Percentiles rank a stretch among this genome's conserved stretches.
phyloP scores from a whole-genome alignment of 495 filamentous ascomycete species.

The Podospora didyma region DNA sequence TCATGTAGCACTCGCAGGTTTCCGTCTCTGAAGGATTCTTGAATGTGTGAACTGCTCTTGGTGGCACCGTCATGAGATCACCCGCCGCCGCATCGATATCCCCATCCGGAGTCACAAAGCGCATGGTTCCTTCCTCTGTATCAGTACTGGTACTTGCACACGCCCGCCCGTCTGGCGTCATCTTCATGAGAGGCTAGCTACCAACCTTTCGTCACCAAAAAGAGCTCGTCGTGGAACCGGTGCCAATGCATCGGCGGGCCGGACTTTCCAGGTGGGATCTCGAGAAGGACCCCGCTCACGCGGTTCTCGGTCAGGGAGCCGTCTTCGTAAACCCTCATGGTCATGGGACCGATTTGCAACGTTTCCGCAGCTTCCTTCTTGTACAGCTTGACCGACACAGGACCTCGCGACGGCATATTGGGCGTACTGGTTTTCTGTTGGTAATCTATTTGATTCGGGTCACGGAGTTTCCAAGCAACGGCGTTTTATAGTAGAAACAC shows the following conservation, averaged over 20 bases:
- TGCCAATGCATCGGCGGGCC: constrained; percentile 43
- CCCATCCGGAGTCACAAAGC: constrained; percentile 38
- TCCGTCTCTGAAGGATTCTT: constrained; percentile 48
- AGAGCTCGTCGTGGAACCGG: constrained; percentile 52
- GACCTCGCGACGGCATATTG: constrained; percentile 28
- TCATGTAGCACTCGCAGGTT: constrained; percentile 53
- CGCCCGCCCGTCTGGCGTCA: not conserved
- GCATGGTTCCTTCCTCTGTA: constrained; percentile 20
- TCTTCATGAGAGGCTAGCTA: constrained; percentile 17
- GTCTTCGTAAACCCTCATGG: constrained; percentile 28
- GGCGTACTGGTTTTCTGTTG: not conserved
- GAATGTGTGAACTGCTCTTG: constrained; percentile 50
- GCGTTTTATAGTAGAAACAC: no score
- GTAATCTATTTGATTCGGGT: not conserved
- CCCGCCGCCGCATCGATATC: constrained; percentile 43
- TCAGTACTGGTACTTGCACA: not conserved
- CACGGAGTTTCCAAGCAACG: no score
- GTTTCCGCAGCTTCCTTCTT: constrained; percentile 23
- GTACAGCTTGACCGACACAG: constrained; percentile 22
- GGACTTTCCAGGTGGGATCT: constrained; percentile 40
- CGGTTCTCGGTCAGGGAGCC: constrained; percentile 41
- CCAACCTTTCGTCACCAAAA: constrained; percentile 47
- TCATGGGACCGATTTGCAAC: constrained; percentile 28
- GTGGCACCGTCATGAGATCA: constrained; percentile 50
- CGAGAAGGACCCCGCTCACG: constrained; percentile 43